Evolutionary conservation across 305 asterid species (phyloP).

Genomic region (Fraxinus xanthoxyloides): DNA sequence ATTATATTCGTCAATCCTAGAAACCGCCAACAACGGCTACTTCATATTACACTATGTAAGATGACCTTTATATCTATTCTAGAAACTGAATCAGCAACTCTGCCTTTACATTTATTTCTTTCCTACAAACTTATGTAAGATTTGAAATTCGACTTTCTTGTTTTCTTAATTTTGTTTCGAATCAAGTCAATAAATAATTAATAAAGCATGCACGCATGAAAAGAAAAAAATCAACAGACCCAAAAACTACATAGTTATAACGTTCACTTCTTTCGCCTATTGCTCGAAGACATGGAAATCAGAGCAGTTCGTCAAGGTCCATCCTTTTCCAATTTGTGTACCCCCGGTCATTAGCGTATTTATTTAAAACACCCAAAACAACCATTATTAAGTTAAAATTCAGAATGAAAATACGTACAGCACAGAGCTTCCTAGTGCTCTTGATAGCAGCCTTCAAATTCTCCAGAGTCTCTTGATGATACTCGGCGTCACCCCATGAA

Average conservation of each 20-base stretch:
- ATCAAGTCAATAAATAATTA: not conserved
- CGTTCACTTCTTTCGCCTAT: not conserved
- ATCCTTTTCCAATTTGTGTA: not conserved
- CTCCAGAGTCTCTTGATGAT: conserved; percentile 86
- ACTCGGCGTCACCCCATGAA: conserved; percentile 86
- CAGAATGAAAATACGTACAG: conserved; percentile 50
- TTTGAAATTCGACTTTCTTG: not conserved
- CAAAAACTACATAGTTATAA: not conserved
- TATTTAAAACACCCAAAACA: not conserved
- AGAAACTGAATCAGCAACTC: not conserved
- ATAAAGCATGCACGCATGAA: not conserved
- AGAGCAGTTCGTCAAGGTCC: not conserved
- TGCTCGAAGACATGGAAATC: not conserved
- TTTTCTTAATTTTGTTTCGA: not conserved
- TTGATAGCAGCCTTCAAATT: conserved; percentile 79
- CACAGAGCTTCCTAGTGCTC: conserved; percentile 74
- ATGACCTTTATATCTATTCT: not conserved
- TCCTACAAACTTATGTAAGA: not conserved
- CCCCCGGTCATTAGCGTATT: not conserved
- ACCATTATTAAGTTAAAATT: not conserved
- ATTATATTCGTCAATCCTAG: not conserved
- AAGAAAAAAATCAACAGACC: not conserved
- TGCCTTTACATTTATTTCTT: not conserved
- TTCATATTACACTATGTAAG: not conserved
- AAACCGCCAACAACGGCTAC: not conserved